Percentiles rank a stretch among this genome's conserved stretches.
These are phyloP conservation scores for Claviceps quebecensis DNA, from an alignment of 2,329 filamentous ascomycete genomes.

Conservation along the genomic window DNA sequence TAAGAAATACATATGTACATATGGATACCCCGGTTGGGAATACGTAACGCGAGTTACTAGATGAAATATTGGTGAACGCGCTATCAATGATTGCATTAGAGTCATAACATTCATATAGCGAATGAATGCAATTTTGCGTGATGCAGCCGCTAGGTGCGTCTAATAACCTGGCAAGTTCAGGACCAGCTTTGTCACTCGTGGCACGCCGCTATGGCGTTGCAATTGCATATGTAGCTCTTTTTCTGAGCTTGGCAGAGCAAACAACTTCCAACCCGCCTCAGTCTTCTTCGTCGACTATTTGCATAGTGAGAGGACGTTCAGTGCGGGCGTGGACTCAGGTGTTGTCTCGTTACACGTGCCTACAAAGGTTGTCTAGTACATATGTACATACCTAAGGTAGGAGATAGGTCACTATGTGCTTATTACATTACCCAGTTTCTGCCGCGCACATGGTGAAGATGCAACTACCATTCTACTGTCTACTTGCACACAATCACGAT, in stretches of 20 bases:
- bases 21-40: not conserved
- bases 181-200: not conserved
- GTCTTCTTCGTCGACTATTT: not conserved
- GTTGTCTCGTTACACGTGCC: not conserved
- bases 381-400: too few relatives aligned
- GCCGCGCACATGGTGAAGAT: not conserved
- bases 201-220: not conserved
- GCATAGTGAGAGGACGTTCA: not conserved
- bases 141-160: not conserved
- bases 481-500: not conserved
- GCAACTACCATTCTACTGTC: not conserved
- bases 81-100: slow-evolving; percentile 1
- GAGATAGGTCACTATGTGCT: not conserved
- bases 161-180: not conserved
- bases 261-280: not conserved
- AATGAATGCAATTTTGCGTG: not conserved
- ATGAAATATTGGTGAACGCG: not conserved
- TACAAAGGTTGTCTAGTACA: too few relatives aligned
- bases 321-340: not conserved
- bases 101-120: slow-evolving; percentile 1
- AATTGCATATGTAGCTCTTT: not conserved
- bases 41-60: not conserved
- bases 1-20: too few relatives aligned
- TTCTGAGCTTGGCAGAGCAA: not conserved
- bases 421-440: not conserved